Base-by-base conservation (phyloP, 2,329 filamentous ascomycete species). In the Seiridium cupressi region DNA sequence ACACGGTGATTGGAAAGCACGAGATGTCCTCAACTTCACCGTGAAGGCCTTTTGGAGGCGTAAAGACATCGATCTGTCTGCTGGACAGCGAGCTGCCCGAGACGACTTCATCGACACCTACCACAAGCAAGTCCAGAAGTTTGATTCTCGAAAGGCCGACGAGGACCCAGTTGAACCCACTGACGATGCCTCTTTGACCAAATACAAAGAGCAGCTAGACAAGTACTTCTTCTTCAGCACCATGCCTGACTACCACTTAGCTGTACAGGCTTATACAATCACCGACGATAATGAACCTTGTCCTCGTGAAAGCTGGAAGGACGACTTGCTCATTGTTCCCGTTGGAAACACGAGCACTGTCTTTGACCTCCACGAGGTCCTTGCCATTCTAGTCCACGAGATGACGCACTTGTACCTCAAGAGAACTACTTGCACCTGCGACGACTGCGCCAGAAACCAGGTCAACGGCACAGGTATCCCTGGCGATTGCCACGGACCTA, bases 181-280 rank as follows among this genome's bases (percentile, higher is more conserved):
- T 8, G n/a, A 31, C 18, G 26, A 32, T 13, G 47, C 32, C 8
- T 11, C 26, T 6, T 13, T 49, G 2, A 32, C 32, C 31, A 10
- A n/a, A 13, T 55, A 64, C 5, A 57, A 61, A 8, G 5, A 57
- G 3, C 38, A 54, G 11, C 48, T 69, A 2, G 66, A 68, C 48
- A 40, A 59, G 1, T 68, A 63, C 44, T 68, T 67, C 57, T 69
- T 69, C 63, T 63, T 68, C 34, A 56, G 56, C 5, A 31, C 35
- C 7, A 9, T 49, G 47, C 26, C 18, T 7, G 47, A 49, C 9
- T 49, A 49, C 26, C 47, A 32, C 11, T 13, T 49, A 32, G 47
- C 18, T 11, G 47, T 49, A 3, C 47, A 49, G 3, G 47, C 13
- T 13, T 49, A 32, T 32, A 26, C 32, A 6, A 31, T 32, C 47